phyloP scores from a whole-genome alignment of 495 filamentous ascomycete genomes.

The Pseudoneurospora amorphoporcata region DNA sequence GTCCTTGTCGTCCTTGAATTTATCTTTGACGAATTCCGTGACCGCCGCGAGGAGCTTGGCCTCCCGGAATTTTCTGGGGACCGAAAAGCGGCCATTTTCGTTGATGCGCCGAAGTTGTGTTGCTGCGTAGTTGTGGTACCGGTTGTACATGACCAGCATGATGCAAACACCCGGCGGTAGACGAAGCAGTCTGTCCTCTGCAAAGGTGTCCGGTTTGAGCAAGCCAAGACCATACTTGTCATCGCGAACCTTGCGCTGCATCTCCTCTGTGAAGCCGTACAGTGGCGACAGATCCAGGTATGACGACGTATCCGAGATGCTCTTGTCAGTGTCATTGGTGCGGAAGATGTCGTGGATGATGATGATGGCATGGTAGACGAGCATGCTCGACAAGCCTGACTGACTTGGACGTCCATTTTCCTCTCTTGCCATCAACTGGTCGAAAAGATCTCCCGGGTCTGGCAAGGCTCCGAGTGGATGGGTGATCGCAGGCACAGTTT shows the following conservation, averaged over 20 bases:
- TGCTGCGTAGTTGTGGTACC: slow-evolving; percentile 74
- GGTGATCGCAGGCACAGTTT: slow-evolving; percentile 43
- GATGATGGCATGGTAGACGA: slow-evolving; percentile 75
- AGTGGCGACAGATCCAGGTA: slow-evolving; percentile 71
- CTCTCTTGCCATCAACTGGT: slow-evolving; percentile 52
- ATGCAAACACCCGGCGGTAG: slow-evolving; percentile 71
- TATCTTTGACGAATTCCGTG: not conserved
- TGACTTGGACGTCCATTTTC: slow-evolving; percentile 51
- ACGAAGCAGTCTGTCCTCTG: slow-evolving; percentile 55
- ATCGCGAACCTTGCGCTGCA: slow-evolving; percentile 59
- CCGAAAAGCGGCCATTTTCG: slow-evolving; percentile 58
- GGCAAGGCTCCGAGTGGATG: slow-evolving; percentile 50
- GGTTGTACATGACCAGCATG: slow-evolving; percentile 54
- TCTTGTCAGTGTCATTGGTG: slow-evolving; percentile 26
- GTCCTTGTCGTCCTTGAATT: not conserved
- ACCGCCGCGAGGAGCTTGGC: slow-evolving; percentile 38
- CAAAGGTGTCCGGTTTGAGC: slow-evolving; percentile 69
- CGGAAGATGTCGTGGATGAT: slow-evolving; percentile 63
- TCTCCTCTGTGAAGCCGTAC: slow-evolving; percentile 63
- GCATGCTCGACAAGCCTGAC: slow-evolving; percentile 64
- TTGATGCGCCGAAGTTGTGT: slow-evolving; percentile 54
- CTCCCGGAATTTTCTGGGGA: slow-evolving; percentile 38
- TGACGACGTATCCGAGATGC: slow-evolving; percentile 48
- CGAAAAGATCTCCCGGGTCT: slow-evolving; percentile 63
- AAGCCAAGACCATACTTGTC: slow-evolving; percentile 53